Percentiles rank a stretch among this genome's conserved stretches.
Conservation (phyloP, 305 asterid genomes). For the Solanum hybrid region DNA sequence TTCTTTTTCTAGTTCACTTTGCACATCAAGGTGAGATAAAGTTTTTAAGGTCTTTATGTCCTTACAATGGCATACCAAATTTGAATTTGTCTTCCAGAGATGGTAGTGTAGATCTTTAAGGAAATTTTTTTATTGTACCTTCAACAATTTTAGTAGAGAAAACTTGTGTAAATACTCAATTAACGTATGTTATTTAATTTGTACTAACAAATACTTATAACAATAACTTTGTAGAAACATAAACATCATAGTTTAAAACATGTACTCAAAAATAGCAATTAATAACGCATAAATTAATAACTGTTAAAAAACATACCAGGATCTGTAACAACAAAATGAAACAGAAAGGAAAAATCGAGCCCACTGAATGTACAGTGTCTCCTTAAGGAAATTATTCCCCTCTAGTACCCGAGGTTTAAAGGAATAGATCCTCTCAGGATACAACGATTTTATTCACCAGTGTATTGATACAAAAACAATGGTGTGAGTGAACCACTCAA, state of each 20-base stretch:
- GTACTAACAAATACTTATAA: background rate
- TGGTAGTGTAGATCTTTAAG: background rate
- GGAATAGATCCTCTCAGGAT: background rate
- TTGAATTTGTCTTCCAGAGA: background rate
- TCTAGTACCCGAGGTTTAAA: background rate
- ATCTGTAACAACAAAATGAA: background rate
- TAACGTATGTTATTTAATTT: background rate
- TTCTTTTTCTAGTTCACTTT: background rate
- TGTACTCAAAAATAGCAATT: background rate
- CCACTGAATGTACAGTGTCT: background rate
- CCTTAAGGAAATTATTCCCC: background rate
- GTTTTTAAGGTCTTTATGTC: background rate
- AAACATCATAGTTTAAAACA: background rate
- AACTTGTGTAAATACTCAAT: background rate
- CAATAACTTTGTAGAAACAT: background rate
- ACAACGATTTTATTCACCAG: background rate
- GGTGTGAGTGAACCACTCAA: background rate
- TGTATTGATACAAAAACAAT: background rate
- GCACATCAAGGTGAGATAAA: background rate
- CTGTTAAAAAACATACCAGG: too few species aligned
- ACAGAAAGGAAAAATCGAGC: background rate
- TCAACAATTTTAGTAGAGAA: background rate
- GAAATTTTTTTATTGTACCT: background rate
- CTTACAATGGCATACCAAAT: background rate
- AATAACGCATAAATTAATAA: background rate